Evolutionary conservation across 2,329 filamentous ascomycete genomes (phyloP), one percentile per base, ranked within the genome.

Genomic region (Lachnellula suecica): DNA sequence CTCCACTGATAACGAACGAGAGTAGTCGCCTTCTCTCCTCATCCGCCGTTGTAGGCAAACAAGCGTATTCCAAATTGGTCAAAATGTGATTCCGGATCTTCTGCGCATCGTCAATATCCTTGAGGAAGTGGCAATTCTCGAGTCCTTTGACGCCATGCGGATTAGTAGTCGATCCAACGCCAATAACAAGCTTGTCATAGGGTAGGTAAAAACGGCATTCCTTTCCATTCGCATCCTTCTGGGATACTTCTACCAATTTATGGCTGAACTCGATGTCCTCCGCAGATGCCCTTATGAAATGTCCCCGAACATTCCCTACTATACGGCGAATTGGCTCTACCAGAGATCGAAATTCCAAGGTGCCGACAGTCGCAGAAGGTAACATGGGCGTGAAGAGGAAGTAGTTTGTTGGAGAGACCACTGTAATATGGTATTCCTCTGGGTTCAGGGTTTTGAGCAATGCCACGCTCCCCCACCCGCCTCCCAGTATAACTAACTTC

Each of bases 311-410:
- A 49, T 85, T 79, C 49, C 81, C 75, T 19, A 97, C 76, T 61
- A 99, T 94, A 44, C 89, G 83, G 56, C 94, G 84, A 56, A 99
- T 89, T 0, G 94, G 94, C 71, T 99, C 94, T 37, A 97, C 91
- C 53, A 99, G 77, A 45, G 91, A 96, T 59, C 93, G 81, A 64
- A 97, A 76, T 67, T 96, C 93, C 27, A 99, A 77, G 0, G 94
- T 99, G 11, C 95, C 95, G 5, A 99, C 94, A 0, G 95, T 99
- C 7, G 94, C 95, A 29, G 91, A 96, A 2, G 94, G 94, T 40
- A 99, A 78, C 92, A 99, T 97, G 1, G 94, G 94, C 2, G 94
- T 99, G 71, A 99, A 99, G 27, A 99, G 75, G 73, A 99, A 99
- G 74, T 97, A 96, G 66, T 97, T 97, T 31, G 88, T 88, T 0